phyloP scores from a whole-genome alignment of 768 basidiomycete genomes.

The Cystobasidium tubakii region DNA sequence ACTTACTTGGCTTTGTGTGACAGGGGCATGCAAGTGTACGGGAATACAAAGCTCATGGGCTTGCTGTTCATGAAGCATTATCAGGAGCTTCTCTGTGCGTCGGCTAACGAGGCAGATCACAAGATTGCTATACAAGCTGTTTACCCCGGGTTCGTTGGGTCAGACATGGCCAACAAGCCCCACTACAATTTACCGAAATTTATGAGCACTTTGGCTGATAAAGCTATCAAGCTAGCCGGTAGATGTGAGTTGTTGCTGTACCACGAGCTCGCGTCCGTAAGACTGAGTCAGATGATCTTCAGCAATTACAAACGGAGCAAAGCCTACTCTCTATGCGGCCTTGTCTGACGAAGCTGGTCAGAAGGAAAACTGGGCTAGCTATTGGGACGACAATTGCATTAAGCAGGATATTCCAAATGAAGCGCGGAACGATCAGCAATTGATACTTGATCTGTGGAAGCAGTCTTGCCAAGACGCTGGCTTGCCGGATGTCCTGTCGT shows the following conservation, averaged over 20 bases:
- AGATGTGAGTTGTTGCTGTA: no score
- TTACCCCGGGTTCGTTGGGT: slow-evolving; percentile 15
- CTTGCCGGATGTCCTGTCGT: neutral
- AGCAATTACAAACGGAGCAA: slow-evolving; percentile 4
- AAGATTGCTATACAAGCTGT: slow-evolving; percentile 20
- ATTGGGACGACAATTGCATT: slow-evolving; percentile 19
- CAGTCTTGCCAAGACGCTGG: neutral
- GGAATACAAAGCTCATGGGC: slow-evolving; percentile 15
- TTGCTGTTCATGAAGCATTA: slow-evolving; percentile 12
- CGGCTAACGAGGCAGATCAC: slow-evolving; percentile 1
- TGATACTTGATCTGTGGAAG: slow-evolving; percentile 21
- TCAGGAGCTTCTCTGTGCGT: neutral
- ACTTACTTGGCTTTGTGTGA: neutral
- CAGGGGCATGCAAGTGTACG: slow-evolving; percentile 30
- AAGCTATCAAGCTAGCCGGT: slow-evolving; percentile 16
- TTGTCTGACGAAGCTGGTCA: slow-evolving; percentile 22
- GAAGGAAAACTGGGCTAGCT: slow-evolving; percentile 12
- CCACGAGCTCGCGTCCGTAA: no score
- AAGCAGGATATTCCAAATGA: slow-evolving; percentile 7
- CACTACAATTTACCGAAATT: slow-evolving; percentile 18
- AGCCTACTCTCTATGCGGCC: slow-evolving; percentile 17
- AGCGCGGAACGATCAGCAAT: neutral
- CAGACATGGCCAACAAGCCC: slow-evolving; percentile 16
- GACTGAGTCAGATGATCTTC: neutral
- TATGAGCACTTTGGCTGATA: slow-evolving; percentile 1